These are phyloP conservation scores for Claviceps pusilla DNA, from an alignment of 2,329 filamentous ascomycete genomes.

Conservation along the genomic window DNA sequence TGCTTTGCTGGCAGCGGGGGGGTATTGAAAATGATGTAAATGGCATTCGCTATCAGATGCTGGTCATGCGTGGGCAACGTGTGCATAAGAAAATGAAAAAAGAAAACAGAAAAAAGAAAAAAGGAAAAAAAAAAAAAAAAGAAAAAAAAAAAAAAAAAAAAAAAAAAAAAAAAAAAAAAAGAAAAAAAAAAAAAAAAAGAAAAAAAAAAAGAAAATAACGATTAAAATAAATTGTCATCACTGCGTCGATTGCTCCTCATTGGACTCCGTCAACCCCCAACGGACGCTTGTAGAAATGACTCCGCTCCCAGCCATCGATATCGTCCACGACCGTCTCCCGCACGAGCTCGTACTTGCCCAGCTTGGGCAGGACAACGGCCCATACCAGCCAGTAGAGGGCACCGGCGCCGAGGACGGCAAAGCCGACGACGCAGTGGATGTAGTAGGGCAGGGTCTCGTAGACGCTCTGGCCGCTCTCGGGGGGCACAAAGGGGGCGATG, in stretches of 20 bases:
- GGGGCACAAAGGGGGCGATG: conserved; percentile 42
- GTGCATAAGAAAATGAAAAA: no score
- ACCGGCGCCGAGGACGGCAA: conserved; percentile 36
- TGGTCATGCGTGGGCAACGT: no score
- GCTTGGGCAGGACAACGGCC: conserved; percentile 34
- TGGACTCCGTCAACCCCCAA: conserved; percentile 1
- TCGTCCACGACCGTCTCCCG: conserved; percentile 38
- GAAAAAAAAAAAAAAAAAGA: background rate
- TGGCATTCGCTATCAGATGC: no score
- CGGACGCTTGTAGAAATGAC: conserved; percentile 33
- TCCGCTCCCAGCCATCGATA: conserved; percentile 49
- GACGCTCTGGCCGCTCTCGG: conserved; percentile 33
- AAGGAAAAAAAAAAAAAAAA: no score
- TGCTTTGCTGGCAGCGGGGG: no score
- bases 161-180: background rate
- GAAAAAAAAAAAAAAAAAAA: no score
- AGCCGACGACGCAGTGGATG: conserved; percentile 42
- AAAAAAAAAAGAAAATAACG: background rate
- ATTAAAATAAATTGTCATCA: background rate
- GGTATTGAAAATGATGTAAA: no score
- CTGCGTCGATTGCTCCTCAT: no score
- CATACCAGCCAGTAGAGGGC: conserved; percentile 42
- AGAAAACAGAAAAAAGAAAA: no score
- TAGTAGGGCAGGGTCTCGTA: conserved; percentile 41
- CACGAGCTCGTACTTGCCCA: conserved; percentile 40